Conservation (phyloP, 768 basidiomycete genomes). For the Galerina marginata region DNA sequence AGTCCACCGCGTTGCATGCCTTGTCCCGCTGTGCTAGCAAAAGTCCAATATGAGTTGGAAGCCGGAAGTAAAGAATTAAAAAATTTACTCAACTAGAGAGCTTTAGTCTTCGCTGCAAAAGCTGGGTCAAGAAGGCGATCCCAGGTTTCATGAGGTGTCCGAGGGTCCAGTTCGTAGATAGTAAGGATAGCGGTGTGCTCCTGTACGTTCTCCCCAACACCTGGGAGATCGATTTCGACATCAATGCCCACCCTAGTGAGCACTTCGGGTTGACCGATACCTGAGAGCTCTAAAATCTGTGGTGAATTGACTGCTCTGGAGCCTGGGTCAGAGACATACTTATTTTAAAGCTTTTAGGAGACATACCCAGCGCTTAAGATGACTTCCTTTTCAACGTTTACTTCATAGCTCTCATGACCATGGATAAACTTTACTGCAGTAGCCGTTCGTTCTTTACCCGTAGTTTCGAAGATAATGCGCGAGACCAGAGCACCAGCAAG, state of each 20-base stretch:
- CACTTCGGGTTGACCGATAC: slow-evolving; percentile 57
- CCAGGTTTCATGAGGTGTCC: slow-evolving; percentile 33
- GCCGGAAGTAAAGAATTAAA: background rate
- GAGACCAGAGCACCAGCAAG: slow-evolving; percentile 28
- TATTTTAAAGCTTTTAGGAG: background rate
- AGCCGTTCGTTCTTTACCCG: slow-evolving; percentile 4
- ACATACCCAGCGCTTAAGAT: slow-evolving; percentile 12
- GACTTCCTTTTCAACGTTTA: slow-evolving; percentile 3
- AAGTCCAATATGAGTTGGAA: background rate
- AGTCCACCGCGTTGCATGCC: slow-evolving; percentile 2
- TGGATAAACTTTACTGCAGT: slow-evolving; percentile 46
- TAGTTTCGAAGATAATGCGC: slow-evolving; percentile 9
- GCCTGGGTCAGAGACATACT: background rate
- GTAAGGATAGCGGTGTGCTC: slow-evolving; percentile 11
- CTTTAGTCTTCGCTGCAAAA: slow-evolving; percentile 42
- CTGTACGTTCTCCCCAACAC: slow-evolving; percentile 56
- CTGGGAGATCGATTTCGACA: slow-evolving; percentile 52
- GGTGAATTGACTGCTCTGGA: slow-evolving; percentile 38
- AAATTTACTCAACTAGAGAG: slow-evolving; percentile 16
- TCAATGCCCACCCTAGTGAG: slow-evolving; percentile 48
- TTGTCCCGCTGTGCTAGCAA: background rate
- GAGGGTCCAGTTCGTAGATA: slow-evolving; percentile 15
- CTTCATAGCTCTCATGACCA: background rate
- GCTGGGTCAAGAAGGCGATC: slow-evolving; percentile 48
- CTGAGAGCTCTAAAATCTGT: slow-evolving; percentile 57